Evolutionary conservation across 371 early-diverging fungal species (phyloP).

Genomic region (Capillidium heterosporum): DNA sequence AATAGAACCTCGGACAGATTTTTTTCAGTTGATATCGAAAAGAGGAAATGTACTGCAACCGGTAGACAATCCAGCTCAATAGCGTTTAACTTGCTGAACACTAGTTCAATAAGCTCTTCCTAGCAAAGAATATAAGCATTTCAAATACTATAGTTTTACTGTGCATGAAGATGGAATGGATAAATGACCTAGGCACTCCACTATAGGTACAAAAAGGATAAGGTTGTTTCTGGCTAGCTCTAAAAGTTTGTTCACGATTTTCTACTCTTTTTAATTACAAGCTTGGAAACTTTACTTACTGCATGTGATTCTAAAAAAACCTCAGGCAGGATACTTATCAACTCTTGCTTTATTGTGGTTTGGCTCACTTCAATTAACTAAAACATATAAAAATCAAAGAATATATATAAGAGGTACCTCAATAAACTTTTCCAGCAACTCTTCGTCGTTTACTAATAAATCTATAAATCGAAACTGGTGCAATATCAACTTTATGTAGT

Average conservation of each 20-base stretch:
- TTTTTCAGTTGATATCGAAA: not conserved
- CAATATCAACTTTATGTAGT: not conserved
- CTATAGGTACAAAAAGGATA: conserved; percentile 43
- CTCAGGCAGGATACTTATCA: not conserved
- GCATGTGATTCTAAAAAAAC: conserved; percentile 1
- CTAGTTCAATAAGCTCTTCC: not conserved
- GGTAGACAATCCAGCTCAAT: not conserved
- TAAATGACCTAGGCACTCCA: conserved; percentile 57
- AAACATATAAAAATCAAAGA: not conserved
- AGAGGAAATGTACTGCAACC: not conserved
- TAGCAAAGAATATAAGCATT: not conserved
- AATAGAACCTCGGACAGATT: not conserved
- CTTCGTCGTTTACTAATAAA: not conserved
- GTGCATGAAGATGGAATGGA: conserved; percentile 15
- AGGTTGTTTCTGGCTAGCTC: conserved; percentile 34
- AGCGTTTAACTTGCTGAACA: not conserved
- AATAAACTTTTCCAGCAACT: not conserved
- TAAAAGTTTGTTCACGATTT: conserved; percentile 14
- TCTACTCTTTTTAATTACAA: not conserved
- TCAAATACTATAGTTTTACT: not conserved
- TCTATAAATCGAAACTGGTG: conserved; percentile 4
- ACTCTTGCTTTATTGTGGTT: not conserved
- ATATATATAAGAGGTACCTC: not conserved
- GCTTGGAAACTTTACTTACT: not conserved
- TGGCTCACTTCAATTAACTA: not conserved